phyloP scores from a whole-genome alignment of 176 grass and related monocot genomes.

The Chrysopogon serrulatus region DNA sequence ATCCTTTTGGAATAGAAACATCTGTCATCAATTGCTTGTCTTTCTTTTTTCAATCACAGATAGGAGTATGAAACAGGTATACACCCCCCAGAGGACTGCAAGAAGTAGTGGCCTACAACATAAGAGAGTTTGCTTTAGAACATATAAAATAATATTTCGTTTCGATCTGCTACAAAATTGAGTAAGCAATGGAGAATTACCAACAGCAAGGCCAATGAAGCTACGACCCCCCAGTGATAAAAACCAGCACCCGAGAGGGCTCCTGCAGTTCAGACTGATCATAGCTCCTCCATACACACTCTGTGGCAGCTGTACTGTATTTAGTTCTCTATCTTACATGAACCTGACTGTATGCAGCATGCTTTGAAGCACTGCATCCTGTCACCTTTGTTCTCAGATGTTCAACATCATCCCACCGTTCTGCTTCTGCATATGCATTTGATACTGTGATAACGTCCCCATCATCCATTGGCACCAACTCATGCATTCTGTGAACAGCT shows the following conservation, averaged over 20 bases:
- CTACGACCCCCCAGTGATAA: neutral
- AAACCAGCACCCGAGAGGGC: neutral
- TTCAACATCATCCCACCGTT: slow-evolving; percentile 59
- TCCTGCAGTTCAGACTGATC: neutral
- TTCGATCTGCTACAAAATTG: neutral
- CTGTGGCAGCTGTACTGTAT: neutral
- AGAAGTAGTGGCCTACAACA: neutral
- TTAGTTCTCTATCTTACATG: neutral
- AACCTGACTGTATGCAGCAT: slow-evolving; percentile 48
- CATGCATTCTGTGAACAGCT: slow-evolving; percentile 3
- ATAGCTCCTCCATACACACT: neutral
- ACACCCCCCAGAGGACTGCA: neutral
- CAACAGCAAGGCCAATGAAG: neutral
- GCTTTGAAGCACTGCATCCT: slow-evolving; percentile 22
- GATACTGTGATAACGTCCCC: slow-evolving; percentile 41
- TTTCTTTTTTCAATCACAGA: neutral
- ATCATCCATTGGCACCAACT: slow-evolving; percentile 29
- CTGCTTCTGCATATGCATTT: slow-evolving; percentile 71
- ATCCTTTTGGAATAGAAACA: neutral
- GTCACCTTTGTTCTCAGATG: slow-evolving; percentile 43
- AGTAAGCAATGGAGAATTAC: neutral
- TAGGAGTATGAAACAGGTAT: neutral
- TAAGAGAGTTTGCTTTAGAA: neutral
- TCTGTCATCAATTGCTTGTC: neutral
- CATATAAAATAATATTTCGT: neutral